Evolutionary conservation across 495 filamentous ascomycete genomes (phyloP).

Genomic region (Tuber brumale): DNA sequence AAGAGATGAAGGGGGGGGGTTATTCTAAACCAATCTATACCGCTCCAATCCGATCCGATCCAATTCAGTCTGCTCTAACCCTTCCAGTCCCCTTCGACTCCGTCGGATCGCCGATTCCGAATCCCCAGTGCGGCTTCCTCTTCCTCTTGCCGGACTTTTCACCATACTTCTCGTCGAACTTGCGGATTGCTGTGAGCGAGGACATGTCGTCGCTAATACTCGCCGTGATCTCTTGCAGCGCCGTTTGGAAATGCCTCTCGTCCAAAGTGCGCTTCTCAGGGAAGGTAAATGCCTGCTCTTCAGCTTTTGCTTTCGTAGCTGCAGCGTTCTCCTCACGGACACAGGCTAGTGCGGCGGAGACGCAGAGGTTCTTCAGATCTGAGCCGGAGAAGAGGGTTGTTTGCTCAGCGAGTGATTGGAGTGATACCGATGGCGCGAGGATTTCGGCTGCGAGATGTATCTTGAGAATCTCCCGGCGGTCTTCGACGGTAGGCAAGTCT

Average conservation of each 20-base stretch:
- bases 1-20: not conserved
- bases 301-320: slow-evolving; percentile 50
- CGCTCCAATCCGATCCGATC: not conserved
- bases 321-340: slow-evolving; percentile 74
- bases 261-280: slow-evolving; percentile 62
- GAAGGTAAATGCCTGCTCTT: slow-evolving; percentile 51
- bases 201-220: slow-evolving; percentile 95
- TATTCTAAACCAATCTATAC: slow-evolving; percentile 1
- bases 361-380: slow-evolving; percentile 88
- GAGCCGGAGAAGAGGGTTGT: slow-evolving; percentile 95
- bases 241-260: slow-evolving; percentile 70
- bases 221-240: slow-evolving; percentile 80
- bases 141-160: slow-evolving; percentile 70
- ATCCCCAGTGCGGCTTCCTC: slow-evolving; percentile 59
- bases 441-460: slow-evolving; percentile 79
- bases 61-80: slow-evolving; percentile 29
- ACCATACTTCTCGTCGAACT: slow-evolving; percentile 95
- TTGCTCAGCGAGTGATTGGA: slow-evolving; percentile 61
- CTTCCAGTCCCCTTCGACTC: slow-evolving; percentile 39
- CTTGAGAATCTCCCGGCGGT: slow-evolving; percentile 69
- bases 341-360: slow-evolving; percentile 81
- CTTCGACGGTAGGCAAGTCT: slow-evolving; percentile 72
- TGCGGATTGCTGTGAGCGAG: slow-evolving; percentile 72
- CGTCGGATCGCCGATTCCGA: slow-evolving; percentile 49
- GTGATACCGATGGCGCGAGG: slow-evolving; percentile 61